phyloP scores from a whole-genome alignment of 768 basidiomycete genomes.

The Tricholoma sp. region DNA sequence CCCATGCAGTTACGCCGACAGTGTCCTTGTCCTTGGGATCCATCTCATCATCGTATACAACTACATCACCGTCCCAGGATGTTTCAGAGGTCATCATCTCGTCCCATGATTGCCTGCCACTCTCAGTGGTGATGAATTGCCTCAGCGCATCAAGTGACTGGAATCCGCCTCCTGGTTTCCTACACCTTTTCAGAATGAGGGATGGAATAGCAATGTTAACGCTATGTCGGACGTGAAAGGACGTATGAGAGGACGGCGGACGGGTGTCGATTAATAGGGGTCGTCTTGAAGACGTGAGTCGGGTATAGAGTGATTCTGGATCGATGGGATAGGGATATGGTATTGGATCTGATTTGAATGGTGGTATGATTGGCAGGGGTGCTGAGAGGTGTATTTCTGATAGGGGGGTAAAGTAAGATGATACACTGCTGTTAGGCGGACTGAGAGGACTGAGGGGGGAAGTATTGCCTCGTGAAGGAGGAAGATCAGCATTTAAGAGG shows the following conservation, averaged over 20 bases:
- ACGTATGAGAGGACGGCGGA: slow-evolving; percentile 57
- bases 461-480: slow-evolving; percentile 19
- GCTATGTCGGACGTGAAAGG: slow-evolving; percentile 60
- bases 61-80: slow-evolving; percentile 69
- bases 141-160: slow-evolving; percentile 63
- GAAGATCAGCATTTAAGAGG: slow-evolving; percentile 22
- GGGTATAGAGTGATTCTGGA: slow-evolving; percentile 41
- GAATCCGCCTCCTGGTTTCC: slow-evolving; percentile 65
- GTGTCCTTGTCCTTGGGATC: slow-evolving; percentile 58
- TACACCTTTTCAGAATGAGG: slow-evolving; percentile 81
- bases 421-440: slow-evolving; percentile 38
- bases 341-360: slow-evolving; percentile 20
- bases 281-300: slow-evolving; percentile 43
- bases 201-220: slow-evolving; percentile 87
- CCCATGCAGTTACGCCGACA: slow-evolving; percentile 58
- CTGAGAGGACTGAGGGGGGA: slow-evolving; percentile 37
- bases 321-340: slow-evolving; percentile 31
- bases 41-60: slow-evolving; percentile 78
- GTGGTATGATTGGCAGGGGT: slow-evolving; percentile 22
- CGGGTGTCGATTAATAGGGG: slow-evolving; percentile 84
- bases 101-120: slow-evolving; percentile 71
- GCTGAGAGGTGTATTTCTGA: slow-evolving; percentile 24
- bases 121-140: slow-evolving; percentile 78
- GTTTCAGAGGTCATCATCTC: slow-evolving; percentile 42
- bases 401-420: slow-evolving; percentile 50